Percentiles rank a stretch among this genome's conserved stretches.
phyloP scores from a whole-genome alignment of 345 rosid genomes.

The Bruguiera parviflora region DNA sequence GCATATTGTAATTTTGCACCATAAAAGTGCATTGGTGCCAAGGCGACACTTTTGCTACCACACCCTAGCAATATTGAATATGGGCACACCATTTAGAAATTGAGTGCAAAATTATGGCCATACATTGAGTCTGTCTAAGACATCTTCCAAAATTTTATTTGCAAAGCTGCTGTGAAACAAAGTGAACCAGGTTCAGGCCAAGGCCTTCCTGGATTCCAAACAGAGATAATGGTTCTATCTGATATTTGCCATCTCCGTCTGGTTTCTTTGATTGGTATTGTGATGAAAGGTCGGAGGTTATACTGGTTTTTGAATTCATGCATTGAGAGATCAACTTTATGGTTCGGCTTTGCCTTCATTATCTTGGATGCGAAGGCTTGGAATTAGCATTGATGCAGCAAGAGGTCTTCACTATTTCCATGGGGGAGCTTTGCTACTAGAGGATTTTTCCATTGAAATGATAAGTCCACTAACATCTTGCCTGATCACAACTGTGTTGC shows the following conservation, averaged over 20 bases:
- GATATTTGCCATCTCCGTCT: conserved; percentile 61
- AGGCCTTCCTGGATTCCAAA: conserved; percentile 47
- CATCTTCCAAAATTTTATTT: too few relatives aligned
- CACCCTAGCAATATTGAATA: conserved; percentile 20
- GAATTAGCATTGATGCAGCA: conserved; percentile 59
- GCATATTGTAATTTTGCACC: too few relatives aligned
- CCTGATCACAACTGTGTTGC: conserved; percentile 40
- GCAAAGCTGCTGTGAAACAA: conserved; percentile 44
- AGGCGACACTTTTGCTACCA: too few relatives aligned
- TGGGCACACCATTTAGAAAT: conserved; percentile 39
- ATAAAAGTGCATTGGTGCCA: too few relatives aligned
- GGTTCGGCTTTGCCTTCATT: conserved; percentile 30
- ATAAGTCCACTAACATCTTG: conserved; percentile 57
- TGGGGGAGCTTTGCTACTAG: conserved; percentile 26
- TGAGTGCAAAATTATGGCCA: background rate
- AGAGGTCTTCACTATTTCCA: conserved; percentile 50
- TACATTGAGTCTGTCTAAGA: too few relatives aligned
- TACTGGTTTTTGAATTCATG: conserved; percentile 56
- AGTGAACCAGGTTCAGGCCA: conserved; percentile 44
- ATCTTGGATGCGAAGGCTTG: conserved; percentile 53
- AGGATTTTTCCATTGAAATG: conserved; percentile 53
- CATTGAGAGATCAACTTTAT: conserved; percentile 48
- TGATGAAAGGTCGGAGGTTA: conserved; percentile 50
- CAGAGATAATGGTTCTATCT: conserved; percentile 52
- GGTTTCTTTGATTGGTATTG: conserved; percentile 71